Evolutionary conservation across 495 filamentous ascomycete species (phyloP), one percentile per base, ranked within the genome.

Genomic region (Penicillium coprophilum): DNA sequence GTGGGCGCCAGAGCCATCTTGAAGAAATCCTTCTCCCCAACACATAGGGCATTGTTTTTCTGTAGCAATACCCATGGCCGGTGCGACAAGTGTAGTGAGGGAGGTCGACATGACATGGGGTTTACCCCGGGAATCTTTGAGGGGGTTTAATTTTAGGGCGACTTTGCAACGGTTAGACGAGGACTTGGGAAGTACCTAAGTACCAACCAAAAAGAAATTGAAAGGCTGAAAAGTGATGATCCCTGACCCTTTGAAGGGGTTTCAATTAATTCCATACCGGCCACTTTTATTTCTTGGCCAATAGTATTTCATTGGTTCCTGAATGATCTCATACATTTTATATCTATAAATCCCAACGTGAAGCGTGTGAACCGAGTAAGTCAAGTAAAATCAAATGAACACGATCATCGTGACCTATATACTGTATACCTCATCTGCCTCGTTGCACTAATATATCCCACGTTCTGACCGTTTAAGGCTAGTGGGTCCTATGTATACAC

Each of bases 1-100:
- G 61, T 89, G 87, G 19, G 87, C 83, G 36, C 82, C 72, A n/a
- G 69, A 46, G 19, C 60, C 50, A 36, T 69, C 65, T 34, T 71
- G 67, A 8, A 67, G 51, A 34, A 64, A 61, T 19, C 67, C 54
- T 32, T 73, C 71, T 69, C 77, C 58, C 72, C 84, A 68, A 65
- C 75, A 77, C 69, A 80, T 61, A 62, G 77, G 66, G 76, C 81
- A 78, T 53, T 60, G 66, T 65, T 66, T 64, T 58, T 70, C 68
- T 15, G 64, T 56, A 20, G 55, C 60, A 44, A 70, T 60, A 47
- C 61, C 57, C 66, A 74, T 71, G 12, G 71, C 61, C 43, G 71
- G 61, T 55, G 69, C 71, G 45, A 75, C 63, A 48, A 77, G 66
- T 1, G 67, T 73, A 28, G 71, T 69, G 53, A 70, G 50, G 49